Base-by-base conservation (phyloP, 345 rosid genomes). In the Aquilaria malaccensis region DNA sequence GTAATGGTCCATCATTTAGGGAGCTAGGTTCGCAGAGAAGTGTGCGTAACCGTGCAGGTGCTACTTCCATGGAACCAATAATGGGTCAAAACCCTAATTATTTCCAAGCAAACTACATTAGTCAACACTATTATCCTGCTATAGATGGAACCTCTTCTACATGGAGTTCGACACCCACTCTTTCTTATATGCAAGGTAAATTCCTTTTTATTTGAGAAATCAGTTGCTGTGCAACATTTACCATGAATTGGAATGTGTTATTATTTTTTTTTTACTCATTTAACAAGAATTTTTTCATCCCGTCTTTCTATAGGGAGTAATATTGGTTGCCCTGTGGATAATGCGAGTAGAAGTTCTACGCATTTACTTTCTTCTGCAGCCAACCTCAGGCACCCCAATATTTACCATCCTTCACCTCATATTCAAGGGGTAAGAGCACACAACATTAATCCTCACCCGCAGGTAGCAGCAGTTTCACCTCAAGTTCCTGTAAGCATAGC, bases 161-260 rank as follows among this genome's bases (percentile, higher is more conserved):
- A 62, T 91, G 96, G 96, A 74, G 76, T 61, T 93, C 79, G 57
- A 72, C 76, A 56, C 78, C 81, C 10, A 48, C 66, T 56, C 55
- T 76, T 66, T 85, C 89, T 70, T 84, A 70, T 61, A 76, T 88
- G 74, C 91, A 72, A 57, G 91, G 96, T 91, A 83, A 55, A 11
- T 45, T 22, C 7, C n/a, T 41, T 2, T 4, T 43, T 50, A 33
- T 31, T 43, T 57, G 30, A 51, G 49, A 12, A 56, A 3, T 50
- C 33, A 9, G 55, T 56, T 37, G 13, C 32, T 5, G 9, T 49
- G 43, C 22, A 52, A 52, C 55, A 13, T 11, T 37, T 33, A 31
- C 7, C 15, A 7, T 14, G 12, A 32, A 22, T 45, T 9, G 63
- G 59, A 61, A 22, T 9, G 47, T 32, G 13, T 57, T 37, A 62